These are phyloP conservation scores for Boletus rex-veris DNA, from an alignment of 768 basidiomycete genomes.

Conservation along the genomic window DNA sequence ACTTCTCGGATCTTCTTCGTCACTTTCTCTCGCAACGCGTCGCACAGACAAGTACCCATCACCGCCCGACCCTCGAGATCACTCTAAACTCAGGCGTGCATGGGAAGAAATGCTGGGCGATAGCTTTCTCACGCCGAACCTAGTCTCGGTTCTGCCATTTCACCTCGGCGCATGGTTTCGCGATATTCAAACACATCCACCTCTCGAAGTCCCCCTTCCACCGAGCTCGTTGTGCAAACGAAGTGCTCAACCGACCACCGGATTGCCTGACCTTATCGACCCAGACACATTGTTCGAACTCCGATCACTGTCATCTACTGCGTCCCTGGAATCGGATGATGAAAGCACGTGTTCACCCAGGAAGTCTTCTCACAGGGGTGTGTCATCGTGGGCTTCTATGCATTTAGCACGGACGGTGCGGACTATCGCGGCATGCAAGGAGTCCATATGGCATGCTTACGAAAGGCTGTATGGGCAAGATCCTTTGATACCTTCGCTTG, in stretches of 20 bases:
- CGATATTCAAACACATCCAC: constrained; percentile 48
- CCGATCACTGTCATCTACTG: constrained; percentile 20
- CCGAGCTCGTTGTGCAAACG: constrained; percentile 40
- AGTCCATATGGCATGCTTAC: constrained; percentile 67
- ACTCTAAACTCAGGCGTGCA: constrained; percentile 54
- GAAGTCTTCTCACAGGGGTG: constrained; percentile 25
- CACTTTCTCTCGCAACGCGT: constrained; percentile 21
- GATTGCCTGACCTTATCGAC: constrained; percentile 23
- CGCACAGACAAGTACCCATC: constrained; percentile 7
- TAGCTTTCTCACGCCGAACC: constrained; percentile 51
- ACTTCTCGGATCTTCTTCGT: constrained; percentile 15
- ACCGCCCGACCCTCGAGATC: constrained; percentile 53
- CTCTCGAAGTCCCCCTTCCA: constrained; percentile 53
- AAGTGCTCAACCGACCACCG: constrained; percentile 13
- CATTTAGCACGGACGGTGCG: constrained; percentile 60
- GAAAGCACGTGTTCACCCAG: constrained; percentile 13
- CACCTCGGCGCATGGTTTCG: constrained; percentile 58
- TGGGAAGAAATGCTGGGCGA: constrained; percentile 67
- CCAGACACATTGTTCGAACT: constrained; percentile 33
- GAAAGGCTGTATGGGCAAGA: constrained; percentile 42
- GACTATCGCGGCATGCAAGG: constrained; percentile 61
- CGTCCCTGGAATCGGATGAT: constrained; percentile 28
- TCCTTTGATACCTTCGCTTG: constrained; percentile 35
- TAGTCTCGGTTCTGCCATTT: constrained; percentile 62
- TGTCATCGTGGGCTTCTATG: constrained; percentile 54